These are phyloP conservation scores for Catenaria anguillulae DNA, from an alignment of 371 early-diverging fungal genomes.

Conservation along the genomic window DNA sequence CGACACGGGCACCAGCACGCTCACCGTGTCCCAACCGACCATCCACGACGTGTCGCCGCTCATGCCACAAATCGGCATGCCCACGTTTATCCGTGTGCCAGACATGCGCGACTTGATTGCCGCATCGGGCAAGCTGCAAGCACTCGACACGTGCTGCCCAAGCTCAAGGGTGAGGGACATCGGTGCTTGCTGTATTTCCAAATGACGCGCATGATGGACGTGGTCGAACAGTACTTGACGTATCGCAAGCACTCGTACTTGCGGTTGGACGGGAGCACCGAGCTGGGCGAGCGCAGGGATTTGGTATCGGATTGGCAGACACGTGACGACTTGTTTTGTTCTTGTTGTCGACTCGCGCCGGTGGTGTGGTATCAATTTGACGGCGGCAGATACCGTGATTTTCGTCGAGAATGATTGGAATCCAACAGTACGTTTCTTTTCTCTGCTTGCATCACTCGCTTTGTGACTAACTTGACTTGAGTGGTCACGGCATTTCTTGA, in stretches of 20 bases:
- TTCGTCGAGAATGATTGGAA: slow-evolving; percentile 99
- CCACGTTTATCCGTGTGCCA: slow-evolving; percentile 21
- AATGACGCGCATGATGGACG: slow-evolving; percentile 97
- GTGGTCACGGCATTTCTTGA: too few relatives aligned
- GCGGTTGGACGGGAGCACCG: slow-evolving; percentile 90
- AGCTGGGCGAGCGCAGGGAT: slow-evolving; percentile 78
- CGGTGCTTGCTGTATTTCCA: slow-evolving; percentile 96
- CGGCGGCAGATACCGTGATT: slow-evolving; percentile 98
- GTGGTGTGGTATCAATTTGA: slow-evolving; percentile 98
- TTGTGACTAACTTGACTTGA: too few relatives aligned
- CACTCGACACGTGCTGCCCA: slow-evolving; percentile 73
- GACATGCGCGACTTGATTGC: slow-evolving; percentile 66
- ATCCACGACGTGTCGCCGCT: background rate
- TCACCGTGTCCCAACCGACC: too few relatives aligned
- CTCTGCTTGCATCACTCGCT: background rate
- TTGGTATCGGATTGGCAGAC: slow-evolving; percentile 90
- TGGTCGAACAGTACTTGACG: slow-evolving; percentile 88
- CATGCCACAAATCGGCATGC: background rate
- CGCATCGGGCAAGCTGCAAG: slow-evolving; percentile 89
- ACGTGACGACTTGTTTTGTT: slow-evolving; percentile 76
- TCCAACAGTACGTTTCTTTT: slow-evolving; percentile 50
- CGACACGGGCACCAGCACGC: too few relatives aligned
- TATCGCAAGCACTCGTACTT: slow-evolving; percentile 81
- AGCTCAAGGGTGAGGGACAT: slow-evolving; percentile 82
- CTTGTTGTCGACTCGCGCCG: slow-evolving; percentile 94